Percentiles rank a stretch among this genome's conserved stretches.
Conservation (phyloP, 225 moss, liverwort and hornwort genomes). For the Pseudoscleropodium purum region DNA sequence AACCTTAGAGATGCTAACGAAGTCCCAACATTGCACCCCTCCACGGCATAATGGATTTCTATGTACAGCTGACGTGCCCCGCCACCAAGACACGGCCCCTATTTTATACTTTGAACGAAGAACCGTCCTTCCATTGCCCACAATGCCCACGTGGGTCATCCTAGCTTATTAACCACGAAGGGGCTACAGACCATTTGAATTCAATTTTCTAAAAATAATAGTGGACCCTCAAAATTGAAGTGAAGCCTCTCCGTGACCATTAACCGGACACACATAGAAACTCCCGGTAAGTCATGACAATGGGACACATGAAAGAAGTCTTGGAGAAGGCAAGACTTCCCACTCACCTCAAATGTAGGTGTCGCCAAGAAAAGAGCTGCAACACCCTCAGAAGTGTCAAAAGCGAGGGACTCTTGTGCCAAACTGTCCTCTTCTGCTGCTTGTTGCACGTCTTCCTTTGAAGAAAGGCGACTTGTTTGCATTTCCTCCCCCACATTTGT, state of each 20-base stretch:
- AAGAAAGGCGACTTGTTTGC: neutral
- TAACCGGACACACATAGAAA: neutral
- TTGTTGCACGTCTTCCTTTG: neutral
- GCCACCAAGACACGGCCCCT: neutral
- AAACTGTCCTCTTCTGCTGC: constrained; percentile 4
- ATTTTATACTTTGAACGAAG: neutral
- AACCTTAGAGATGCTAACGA: neutral
- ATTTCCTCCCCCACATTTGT: neutral
- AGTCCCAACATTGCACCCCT: neutral
- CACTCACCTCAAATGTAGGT: constrained; percentile 67
- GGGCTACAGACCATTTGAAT: neutral
- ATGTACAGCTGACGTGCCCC: neutral
- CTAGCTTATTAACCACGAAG: neutral
- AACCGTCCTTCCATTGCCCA: neutral
- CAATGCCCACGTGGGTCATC: neutral
- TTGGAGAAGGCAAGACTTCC: neutral
- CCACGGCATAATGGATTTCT: neutral
- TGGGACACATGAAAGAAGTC: neutral
- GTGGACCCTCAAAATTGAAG: neutral
- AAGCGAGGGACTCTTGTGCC: constrained; percentile 24
- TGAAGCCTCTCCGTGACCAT: neutral
- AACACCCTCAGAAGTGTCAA: constrained; percentile 60
- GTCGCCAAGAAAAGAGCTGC: constrained; percentile 53
- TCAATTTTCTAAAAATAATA: neutral
- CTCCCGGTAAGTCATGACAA: neutral